Evolutionary conservation across 2,329 filamentous ascomycete genomes (phyloP).

Genomic region (Stachybotrys elegans): DNA sequence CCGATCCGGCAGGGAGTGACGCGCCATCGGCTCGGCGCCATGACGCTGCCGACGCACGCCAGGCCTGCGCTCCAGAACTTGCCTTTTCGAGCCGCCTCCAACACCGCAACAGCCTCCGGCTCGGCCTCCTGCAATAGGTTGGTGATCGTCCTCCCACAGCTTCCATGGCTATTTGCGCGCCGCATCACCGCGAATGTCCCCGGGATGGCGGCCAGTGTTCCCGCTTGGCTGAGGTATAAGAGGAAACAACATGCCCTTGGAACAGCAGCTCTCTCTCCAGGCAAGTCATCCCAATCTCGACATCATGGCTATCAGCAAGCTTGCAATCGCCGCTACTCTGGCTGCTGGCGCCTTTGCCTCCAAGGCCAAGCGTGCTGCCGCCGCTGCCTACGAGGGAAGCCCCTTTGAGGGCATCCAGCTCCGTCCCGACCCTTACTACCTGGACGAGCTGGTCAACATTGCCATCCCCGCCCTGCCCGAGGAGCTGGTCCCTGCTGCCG

Average conservation of each 20-base stretch:
- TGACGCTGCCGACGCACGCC: no score
- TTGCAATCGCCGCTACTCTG: conserved; percentile 9
- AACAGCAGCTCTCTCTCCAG: background rate
- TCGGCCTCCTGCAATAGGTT: conserved; percentile 1
- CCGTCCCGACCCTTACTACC: conserved; percentile 51
- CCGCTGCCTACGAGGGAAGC: conserved; percentile 45
- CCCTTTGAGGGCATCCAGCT: conserved; percentile 45
- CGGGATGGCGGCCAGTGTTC: conserved; percentile 1
- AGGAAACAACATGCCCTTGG: background rate
- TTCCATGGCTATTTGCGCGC: background rate
- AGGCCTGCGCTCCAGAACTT: no score
- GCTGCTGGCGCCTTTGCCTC: conserved; percentile 28
- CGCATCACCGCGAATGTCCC: background rate
- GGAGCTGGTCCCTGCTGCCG: conserved; percentile 45
- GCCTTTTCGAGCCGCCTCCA: background rate
- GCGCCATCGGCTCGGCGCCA: no score
- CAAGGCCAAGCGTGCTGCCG: conserved; percentile 33
- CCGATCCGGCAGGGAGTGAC: no score
- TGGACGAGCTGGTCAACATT: conserved; percentile 44
- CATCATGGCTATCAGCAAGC: background rate
- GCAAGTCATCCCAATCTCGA: background rate
- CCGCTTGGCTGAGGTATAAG: conserved; percentile 1
- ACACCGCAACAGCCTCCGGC: background rate
- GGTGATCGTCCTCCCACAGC: background rate
- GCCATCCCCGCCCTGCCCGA: conserved; percentile 59